phyloP scores from a whole-genome alignment of 495 filamentous ascomycete genomes.

The Glarea lozoyensis region DNA sequence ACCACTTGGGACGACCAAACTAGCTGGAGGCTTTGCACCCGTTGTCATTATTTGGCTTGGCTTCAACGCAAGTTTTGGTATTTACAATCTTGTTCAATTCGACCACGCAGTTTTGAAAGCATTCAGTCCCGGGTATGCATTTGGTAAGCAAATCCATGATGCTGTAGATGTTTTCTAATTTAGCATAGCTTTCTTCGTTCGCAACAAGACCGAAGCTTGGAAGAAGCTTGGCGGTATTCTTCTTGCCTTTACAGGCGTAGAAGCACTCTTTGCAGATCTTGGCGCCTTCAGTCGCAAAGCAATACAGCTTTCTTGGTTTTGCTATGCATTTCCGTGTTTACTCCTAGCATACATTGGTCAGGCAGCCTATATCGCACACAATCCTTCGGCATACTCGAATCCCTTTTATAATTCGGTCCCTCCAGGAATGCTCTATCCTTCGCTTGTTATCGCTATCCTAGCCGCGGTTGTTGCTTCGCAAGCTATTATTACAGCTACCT shows the following conservation, averaged over 20 bases:
- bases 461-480: slow-evolving; percentile 66
- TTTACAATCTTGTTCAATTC: slow-evolving; percentile 52
- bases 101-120: slow-evolving; percentile 58
- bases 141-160: slow-evolving; percentile 18
- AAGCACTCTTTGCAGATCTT: slow-evolving; percentile 65
- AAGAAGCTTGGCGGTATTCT: slow-evolving; percentile 57
- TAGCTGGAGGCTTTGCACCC: slow-evolving; percentile 55
- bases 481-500: slow-evolving; percentile 65
- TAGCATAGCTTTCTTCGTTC: slow-evolving; percentile 38
- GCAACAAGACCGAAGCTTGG: slow-evolving; percentile 55
- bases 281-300: slow-evolving; percentile 56
- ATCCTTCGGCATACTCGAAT: slow-evolving; percentile 54
- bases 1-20: slow-evolving; percentile 56
- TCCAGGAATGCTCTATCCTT: slow-evolving; percentile 55
- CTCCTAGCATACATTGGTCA: slow-evolving; percentile 64
- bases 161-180: neutral
- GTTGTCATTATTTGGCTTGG: slow-evolving; percentile 64
- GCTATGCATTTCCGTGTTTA: slow-evolving; percentile 55
- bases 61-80: slow-evolving; percentile 58
- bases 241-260: slow-evolving; percentile 64
- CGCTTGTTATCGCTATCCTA: slow-evolving; percentile 54
- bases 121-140: slow-evolving; percentile 54
- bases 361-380: slow-evolving; percentile 55
- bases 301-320: slow-evolving; percentile 58
- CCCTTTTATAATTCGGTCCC: slow-evolving; percentile 63